phyloP scores from a whole-genome alignment of 352 stramenopile genomes.

The Pythium insidiosum region DNA sequence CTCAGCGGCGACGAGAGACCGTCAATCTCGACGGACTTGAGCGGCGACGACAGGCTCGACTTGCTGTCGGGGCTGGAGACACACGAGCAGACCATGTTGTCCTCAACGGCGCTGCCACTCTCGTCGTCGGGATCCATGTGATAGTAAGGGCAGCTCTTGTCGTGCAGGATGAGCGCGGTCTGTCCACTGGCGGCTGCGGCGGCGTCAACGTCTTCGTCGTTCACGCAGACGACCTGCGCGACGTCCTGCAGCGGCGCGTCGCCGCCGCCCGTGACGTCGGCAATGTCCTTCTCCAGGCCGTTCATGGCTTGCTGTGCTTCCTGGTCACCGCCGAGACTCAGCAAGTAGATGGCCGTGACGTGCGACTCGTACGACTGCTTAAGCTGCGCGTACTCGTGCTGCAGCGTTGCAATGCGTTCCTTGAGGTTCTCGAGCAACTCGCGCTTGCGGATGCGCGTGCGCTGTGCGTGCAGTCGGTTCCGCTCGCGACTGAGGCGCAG shows the following conservation, averaged over 20 bases:
- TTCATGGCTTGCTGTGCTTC: conserved; percentile 33
- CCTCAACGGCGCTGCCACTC: conserved; percentile 11
- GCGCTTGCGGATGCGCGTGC: conserved; percentile 66
- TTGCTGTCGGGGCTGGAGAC: conserved; percentile 15
- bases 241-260: conserved; percentile 27
- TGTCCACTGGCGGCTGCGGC: conserved; percentile 16
- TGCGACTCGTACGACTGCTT: conserved; percentile 74
- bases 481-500: conserved; percentile 64
- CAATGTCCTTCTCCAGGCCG: conserved; percentile 44
- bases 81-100: conserved; percentile 15
- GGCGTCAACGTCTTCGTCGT: conserved; percentile 27
- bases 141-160: conserved; percentile 33
- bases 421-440: conserved; percentile 71
- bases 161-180: conserved; percentile 25
- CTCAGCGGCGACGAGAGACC: no score
- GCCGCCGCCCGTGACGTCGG: conserved; percentile 14
- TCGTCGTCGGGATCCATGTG: conserved; percentile 20
- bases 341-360: conserved; percentile 53
- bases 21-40: conserved; percentile 31
- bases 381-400: conserved; percentile 53
- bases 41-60: conserved; percentile 15
- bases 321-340: conserved; percentile 32
- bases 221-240: conserved; percentile 15
- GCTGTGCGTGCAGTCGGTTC: conserved; percentile 69
- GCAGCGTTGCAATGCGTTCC: conserved; percentile 49